phyloP scores from a whole-genome alignment of 2,329 filamentous ascomycete species.

The Trichoderma simmonsii region DNA sequence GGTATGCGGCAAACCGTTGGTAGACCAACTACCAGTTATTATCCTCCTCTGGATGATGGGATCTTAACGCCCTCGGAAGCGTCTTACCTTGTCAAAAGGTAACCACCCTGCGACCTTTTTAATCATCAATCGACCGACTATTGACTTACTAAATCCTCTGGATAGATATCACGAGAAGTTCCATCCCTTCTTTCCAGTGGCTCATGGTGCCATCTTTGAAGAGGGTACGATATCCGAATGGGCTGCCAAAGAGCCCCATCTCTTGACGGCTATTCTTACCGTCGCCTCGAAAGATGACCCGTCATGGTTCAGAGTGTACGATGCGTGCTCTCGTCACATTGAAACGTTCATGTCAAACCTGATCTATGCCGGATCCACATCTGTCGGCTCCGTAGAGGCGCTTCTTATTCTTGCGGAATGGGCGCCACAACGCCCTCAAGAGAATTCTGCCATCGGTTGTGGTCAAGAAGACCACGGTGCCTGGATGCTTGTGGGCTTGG shows the following conservation, averaged over 20 bases:
- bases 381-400: not conserved
- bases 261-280: not conserved
- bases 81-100: not conserved
- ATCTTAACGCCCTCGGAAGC: not conserved
- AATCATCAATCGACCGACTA: not conserved
- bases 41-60: not conserved
- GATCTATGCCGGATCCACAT: not conserved
- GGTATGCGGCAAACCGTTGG: not conserved
- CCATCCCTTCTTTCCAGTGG: not conserved
- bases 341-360: not conserved
- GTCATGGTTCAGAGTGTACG: not conserved
- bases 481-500: not conserved
- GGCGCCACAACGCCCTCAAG: not conserved
- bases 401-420: not conserved
- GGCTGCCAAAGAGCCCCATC: not conserved
- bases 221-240: not conserved
- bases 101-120: not conserved
- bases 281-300: not conserved
- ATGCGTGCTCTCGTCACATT: not conserved
- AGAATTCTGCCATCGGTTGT: not conserved
- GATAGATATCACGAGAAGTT: not conserved
- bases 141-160: not conserved
- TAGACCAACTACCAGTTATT: not conserved
- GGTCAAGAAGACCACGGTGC: not conserved
- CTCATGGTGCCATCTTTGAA: not conserved